Conservation (phyloP, 495 filamentous ascomycete genomes). For the Pyrenula aspistea region DNA sequence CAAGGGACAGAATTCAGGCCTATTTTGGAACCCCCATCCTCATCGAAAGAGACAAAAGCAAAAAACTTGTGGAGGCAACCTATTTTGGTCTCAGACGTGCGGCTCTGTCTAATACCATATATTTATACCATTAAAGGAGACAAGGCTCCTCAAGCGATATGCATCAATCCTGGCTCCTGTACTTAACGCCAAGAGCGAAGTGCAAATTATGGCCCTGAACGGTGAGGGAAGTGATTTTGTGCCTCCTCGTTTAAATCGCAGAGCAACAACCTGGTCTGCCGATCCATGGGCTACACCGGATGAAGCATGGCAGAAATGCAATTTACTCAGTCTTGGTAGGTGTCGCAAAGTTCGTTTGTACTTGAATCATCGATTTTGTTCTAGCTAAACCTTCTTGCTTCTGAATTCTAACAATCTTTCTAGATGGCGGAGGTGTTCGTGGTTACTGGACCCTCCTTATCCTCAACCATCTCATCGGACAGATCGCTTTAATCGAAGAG, state of each 20-base stretch:
- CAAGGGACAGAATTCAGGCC: no score
- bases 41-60: no score
- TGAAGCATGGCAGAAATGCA: background rate
- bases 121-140: background rate
- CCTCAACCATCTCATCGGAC: conserved; percentile 5
- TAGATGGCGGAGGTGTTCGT: conserved; percentile 10
- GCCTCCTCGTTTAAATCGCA: background rate
- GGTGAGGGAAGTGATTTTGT: background rate
- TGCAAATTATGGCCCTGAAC: background rate
- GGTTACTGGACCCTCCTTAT: conserved; percentile 8
- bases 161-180: no score
- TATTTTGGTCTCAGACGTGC: background rate
- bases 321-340: background rate
- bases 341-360: background rate
- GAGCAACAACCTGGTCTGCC: background rate
- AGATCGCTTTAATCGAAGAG: conserved; percentile 4
- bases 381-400: background rate
- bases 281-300: background rate
- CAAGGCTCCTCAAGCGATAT: no score
- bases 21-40: no score
- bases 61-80: no score
- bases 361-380: background rate
- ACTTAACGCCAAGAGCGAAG: no score
- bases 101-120: background rate
- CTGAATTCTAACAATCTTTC: background rate